Evolutionary conservation across 2,329 filamentous ascomycete species (phyloP), one percentile per base, ranked within the genome.

Genomic region (Nannizziopsis barbatae): DNA sequence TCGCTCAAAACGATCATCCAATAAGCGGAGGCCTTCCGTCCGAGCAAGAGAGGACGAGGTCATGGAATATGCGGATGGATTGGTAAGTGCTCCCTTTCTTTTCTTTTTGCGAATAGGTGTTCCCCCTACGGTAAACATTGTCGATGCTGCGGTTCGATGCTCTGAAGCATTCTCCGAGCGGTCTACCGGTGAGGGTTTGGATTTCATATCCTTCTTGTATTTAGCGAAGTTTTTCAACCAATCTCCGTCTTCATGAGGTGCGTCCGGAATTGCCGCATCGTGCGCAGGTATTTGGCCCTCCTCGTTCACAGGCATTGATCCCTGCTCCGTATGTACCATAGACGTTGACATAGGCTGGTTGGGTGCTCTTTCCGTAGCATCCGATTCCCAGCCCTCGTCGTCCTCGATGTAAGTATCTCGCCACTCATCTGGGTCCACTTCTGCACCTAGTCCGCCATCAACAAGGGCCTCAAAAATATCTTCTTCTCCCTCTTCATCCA

Each of bases 171-270:
- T 67, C n/a, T 65, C 62, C 6, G 63, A 61, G 11, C 64, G 61
- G 10, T 61, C 67, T 12, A 64, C 59, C 9, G 66, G 62, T 4
- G 62, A 60, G 6, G 61, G 57, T 30, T 66, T 71, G n/a, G 65
- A 57, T 59, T 77, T 78, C 50, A 67, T 66, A 51, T 89, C 86
- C 60, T 84, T 85, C 67, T 96, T 95, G 75, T 94, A 96, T 62
- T 92, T 86, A 58, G 86, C 85, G 70, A 95, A 96, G 59, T 95
- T 85, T 49, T 83, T 80, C 67, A 96, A 76, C 88, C 92, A 98
- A 57, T 86, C 83, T 52, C 86, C 83, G 48, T 85, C 81, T 12
- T 83, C 79, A 22, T 81, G 77, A 3, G 76, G 70, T 45, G 63
- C 56, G 51, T 70, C 67, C 4, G 67, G 67, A 30, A 64, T 65